Evolutionary conservation across 306 rosid genomes (phyloP).

Genomic region (Dalbergia cultrata): DNA sequence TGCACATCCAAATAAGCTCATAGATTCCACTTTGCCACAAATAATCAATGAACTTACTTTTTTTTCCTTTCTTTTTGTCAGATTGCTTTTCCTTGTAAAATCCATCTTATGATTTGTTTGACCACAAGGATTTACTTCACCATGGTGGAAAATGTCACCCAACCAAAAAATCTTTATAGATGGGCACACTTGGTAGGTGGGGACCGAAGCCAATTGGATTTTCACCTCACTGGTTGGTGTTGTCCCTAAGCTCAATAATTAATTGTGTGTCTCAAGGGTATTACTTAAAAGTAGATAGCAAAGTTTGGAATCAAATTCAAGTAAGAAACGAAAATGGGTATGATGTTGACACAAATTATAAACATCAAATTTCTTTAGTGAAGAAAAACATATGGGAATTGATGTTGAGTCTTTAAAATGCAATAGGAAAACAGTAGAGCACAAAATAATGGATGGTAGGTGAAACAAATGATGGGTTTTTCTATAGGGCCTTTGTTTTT

Average conservation of each 20-base stretch:
- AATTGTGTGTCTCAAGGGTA: conserved; percentile 11
- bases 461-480: conserved; percentile 44
- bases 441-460: conserved; percentile 44
- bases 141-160: conserved; percentile 26
- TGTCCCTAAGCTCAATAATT: conserved; percentile 19
- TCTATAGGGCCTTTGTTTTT: neutral
- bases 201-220: neutral
- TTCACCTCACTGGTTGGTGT: conserved; percentile 21
- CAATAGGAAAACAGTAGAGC: conserved; percentile 25
- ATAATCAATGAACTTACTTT: neutral
- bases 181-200: neutral
- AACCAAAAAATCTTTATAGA: neutral
- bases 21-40: neutral
- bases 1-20: too few relatives aligned
- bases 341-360: conserved; percentile 35
- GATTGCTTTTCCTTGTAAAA: neutral
- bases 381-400: neutral
- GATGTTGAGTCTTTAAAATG: conserved; percentile 32
- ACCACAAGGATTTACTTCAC: neutral
- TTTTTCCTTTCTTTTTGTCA: neutral
- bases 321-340: conserved; percentile 8
- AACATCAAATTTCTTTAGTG: neutral
- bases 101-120: conserved; percentile 7
- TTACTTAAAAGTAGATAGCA: conserved; percentile 17
- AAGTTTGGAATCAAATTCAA: conserved; percentile 26